Percentiles rank a stretch among this genome's conserved stretches.
phyloP scores from a whole-genome alignment of 495 filamentous ascomycete genomes.

The Coniosporium apollinis region DNA sequence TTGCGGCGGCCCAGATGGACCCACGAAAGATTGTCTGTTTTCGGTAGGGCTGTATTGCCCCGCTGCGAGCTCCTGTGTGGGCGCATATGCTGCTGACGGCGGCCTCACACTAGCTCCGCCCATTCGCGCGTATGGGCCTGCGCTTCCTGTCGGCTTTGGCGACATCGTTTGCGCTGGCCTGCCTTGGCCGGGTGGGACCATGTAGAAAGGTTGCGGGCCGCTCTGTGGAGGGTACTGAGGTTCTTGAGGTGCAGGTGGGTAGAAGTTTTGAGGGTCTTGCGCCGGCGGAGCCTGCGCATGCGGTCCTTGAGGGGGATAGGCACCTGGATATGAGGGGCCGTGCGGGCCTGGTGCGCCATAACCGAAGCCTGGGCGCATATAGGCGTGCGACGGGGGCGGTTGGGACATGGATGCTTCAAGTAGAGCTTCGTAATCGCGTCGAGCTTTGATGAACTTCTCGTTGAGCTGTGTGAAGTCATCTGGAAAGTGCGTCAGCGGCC shows the following conservation, averaged over 20 bases:
- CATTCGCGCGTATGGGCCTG: background rate
- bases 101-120: background rate
- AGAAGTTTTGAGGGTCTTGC: constrained; percentile 18
- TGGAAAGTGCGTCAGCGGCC: constrained; percentile 24
- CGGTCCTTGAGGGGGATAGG: constrained; percentile 24
- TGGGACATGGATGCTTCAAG: constrained; percentile 86
- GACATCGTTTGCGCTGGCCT: constrained; percentile 14
- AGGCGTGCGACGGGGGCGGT: constrained; percentile 20
- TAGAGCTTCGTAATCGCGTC: constrained; percentile 89
- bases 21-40: constrained; percentile 3
- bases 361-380: constrained; percentile 20
- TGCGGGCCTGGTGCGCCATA: constrained; percentile 13
- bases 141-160: background rate
- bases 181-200: constrained; percentile 9
- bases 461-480: constrained; percentile 97
- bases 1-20: too few relatives aligned
- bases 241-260: constrained; percentile 14
- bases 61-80: constrained; percentile 2
- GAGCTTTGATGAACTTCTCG: constrained; percentile 98
- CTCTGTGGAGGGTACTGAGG: constrained; percentile 16
- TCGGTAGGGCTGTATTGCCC: constrained; percentile 11
- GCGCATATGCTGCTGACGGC: constrained; percentile 9
- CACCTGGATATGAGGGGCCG: too few relatives aligned
- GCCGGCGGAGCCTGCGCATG: constrained; percentile 3
- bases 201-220: constrained; percentile 14